phyloP scores from a whole-genome alignment of 2,329 filamentous ascomycete species.

The Monosporascus ibericus region DNA sequence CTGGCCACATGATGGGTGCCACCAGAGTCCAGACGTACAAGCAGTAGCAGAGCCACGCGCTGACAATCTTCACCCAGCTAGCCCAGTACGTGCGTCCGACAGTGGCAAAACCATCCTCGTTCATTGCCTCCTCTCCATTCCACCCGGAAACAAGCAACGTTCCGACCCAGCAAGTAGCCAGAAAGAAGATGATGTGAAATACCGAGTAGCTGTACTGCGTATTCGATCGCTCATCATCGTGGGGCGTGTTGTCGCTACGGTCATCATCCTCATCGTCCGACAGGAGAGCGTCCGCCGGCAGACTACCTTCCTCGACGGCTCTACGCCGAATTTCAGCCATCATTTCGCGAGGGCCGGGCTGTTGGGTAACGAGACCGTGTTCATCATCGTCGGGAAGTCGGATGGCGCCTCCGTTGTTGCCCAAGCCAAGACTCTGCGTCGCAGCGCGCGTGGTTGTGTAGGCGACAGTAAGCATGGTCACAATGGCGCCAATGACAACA shows the following conservation, averaged over 20 bases:
- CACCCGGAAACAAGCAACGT: slow-evolving; percentile 62
- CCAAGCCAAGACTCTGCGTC: slow-evolving; percentile 77
- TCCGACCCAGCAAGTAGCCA: slow-evolving; percentile 93
- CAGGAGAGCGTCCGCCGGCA: slow-evolving; percentile 84
- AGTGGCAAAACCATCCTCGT: slow-evolving; percentile 62
- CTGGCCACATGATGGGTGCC: slow-evolving; percentile 78
- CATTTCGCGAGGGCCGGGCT: slow-evolving; percentile 85
- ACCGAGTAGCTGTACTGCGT: slow-evolving; percentile 96
- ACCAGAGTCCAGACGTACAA: slow-evolving; percentile 92
- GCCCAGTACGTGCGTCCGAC: slow-evolving; percentile 95
- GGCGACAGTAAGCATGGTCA: slow-evolving; percentile 93
- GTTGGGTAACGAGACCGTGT: slow-evolving; percentile 81
- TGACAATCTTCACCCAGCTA: slow-evolving; percentile 98
- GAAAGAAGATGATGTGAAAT: slow-evolving; percentile 96
- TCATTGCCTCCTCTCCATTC: slow-evolving; percentile 5
- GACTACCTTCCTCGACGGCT: slow-evolving; percentile 84
- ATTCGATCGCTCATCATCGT: slow-evolving; percentile 81
- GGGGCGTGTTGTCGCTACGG: slow-evolving; percentile 53
- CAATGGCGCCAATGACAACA: slow-evolving; percentile 85
- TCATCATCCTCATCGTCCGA: slow-evolving; percentile 65
- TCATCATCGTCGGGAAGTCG: slow-evolving; percentile 66
- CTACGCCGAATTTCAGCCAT: slow-evolving; percentile 83
- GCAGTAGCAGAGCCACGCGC: slow-evolving; percentile 91
- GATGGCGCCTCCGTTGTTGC: slow-evolving; percentile 53
- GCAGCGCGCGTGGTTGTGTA: slow-evolving; percentile 97